Evolutionary conservation across 2,329 filamentous ascomycete species (phyloP).

Genomic region (Phaeoacremonium minimum): DNA sequence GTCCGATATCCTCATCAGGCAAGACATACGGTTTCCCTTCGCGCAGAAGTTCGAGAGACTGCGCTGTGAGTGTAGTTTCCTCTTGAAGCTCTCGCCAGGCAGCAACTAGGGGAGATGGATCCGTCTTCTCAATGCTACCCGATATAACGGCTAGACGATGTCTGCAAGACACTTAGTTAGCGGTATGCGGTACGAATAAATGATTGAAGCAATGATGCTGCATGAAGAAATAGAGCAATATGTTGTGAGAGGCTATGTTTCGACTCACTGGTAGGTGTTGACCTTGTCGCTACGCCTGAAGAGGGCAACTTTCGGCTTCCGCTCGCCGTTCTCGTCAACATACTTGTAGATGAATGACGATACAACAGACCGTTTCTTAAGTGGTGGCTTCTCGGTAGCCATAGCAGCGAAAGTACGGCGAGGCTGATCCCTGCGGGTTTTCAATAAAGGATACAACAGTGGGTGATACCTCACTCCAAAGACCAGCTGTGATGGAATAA

Average conservation of each 20-base stretch:
- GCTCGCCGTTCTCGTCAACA: constrained; percentile 22
- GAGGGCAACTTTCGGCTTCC: constrained; percentile 47
- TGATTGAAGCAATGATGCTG: too few species aligned
- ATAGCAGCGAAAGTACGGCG: too few species aligned
- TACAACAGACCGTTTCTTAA: constrained; percentile 36
- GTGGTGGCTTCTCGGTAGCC: constrained; percentile 10
- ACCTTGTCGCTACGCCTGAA: constrained; percentile 59
- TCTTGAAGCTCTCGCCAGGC: constrained; percentile 60
- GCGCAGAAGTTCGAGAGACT: constrained; percentile 45
- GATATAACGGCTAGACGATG: constrained; percentile 59
- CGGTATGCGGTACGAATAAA: not conserved
- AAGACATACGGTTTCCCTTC: constrained; percentile 57
- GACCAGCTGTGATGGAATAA: not conserved
- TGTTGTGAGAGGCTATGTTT: too few species aligned
- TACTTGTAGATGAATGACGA: constrained; percentile 48
- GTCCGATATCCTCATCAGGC: constrained; percentile 43
- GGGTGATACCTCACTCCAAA: too few species aligned
- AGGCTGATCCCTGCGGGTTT: too few species aligned
- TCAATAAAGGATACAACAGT: too few species aligned
- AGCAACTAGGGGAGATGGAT: constrained; percentile 47
- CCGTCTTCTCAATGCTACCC: constrained; percentile 51
- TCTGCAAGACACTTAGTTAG: constrained; percentile 21
- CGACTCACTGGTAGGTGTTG: constrained; percentile 55
- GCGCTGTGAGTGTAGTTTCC: constrained; percentile 51
- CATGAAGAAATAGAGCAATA: too few species aligned